Base-by-base conservation (phyloP, 192 early-diverging fungal genomes). In the Rhizophagus sp. region DNA sequence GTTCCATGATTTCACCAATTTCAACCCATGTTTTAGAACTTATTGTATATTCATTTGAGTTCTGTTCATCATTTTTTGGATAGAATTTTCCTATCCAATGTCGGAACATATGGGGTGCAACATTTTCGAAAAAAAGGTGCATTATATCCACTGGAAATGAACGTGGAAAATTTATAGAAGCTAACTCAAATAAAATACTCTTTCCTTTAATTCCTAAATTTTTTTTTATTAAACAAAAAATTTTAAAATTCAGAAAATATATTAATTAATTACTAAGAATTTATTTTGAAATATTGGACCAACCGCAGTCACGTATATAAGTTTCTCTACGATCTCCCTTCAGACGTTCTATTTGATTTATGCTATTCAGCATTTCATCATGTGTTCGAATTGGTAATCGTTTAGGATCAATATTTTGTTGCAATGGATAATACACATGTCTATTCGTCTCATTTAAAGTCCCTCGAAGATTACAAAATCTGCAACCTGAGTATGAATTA, bases 121-220 rank as follows among this genome's bases (percentile, higher is more conserved):
- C 3, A 44, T 9, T 44, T 44, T 44, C 44, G 11, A 44, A 44
- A 44, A 44, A 44, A 44, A 44, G 44, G 2, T 44, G 62, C 36
- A 69, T 69, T 3, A 69, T 69, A 69, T 69, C 33, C 11, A 69
- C 19, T 12, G 19, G 22, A 41, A 69, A 69, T 69, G 67, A 69
- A 15, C 36, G 11, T 41, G 67, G 33, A 69, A 69, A 69, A n/a
- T 36, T 69, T 33, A 19, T 22, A 33, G 67, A 24, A 13, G 12
- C 13, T 36, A 69, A 69, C 5, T 69, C 33, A 41, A 69, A 69
- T 39, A 69, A 22, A 41, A 69, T 36, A 69, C 36, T 69, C 33
- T 19, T 69, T 69, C 12, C 19, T 33, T 33, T 33, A n/a, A n/a
- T n/a, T n/a, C n/a, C n/a, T n/a, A n/a, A n/a, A n/a, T n/a, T n/a